Base-by-base conservation (phyloP, 805 yeast genomes). In the Groenewaldozyma salmanticensis region DNA sequence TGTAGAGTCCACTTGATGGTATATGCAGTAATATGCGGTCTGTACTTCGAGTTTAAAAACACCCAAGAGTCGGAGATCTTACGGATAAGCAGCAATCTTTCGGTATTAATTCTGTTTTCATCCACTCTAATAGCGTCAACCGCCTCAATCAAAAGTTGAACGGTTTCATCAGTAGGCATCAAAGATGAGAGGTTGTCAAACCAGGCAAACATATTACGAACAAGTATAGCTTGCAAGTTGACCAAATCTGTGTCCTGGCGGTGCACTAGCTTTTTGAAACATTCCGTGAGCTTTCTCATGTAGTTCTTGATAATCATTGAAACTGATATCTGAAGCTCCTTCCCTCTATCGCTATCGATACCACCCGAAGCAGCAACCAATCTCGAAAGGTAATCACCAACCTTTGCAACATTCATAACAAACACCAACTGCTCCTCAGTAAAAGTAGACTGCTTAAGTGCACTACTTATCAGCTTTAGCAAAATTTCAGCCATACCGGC, bases 21-120 rank as follows among this genome's bases (percentile, higher is more conserved):
- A 38, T 47, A 52, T 1, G 55, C 52, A 13, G 53, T 47, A 31
- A 50, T 44, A 27, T 46, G 54, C n/a, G 53, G 40, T 15, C 57
- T 29, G 37, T 47, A 53, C 39, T 50, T 48, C 21, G 45, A 21
- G 37, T 48, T 43, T 15, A 44, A 38, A 37, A 48, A 57, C 27
- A 55, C 40, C 52, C 52, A 52, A 17, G 53, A 48, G 18, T 33
- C 42, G 3, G 59, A 54, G 21, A 54, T 42, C 19, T 42, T 68
- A 50, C 79, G 76, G 42, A 80, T 64, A 45, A 85, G 65, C 24
- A 81, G 58, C 43, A 82, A 63, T 52, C 81, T 81, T 11, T 75
- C 65, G 32, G 77, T 67, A 31, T 75, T 64, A 31, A 76, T 62
- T 46, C 67, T 70, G 48, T 78, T 76, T 40, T 78, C 78, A 43